Evolutionary conservation across 129 eudicot genomes (phyloP).

Genomic region (Chrysanthemum seticuspe): DNA sequence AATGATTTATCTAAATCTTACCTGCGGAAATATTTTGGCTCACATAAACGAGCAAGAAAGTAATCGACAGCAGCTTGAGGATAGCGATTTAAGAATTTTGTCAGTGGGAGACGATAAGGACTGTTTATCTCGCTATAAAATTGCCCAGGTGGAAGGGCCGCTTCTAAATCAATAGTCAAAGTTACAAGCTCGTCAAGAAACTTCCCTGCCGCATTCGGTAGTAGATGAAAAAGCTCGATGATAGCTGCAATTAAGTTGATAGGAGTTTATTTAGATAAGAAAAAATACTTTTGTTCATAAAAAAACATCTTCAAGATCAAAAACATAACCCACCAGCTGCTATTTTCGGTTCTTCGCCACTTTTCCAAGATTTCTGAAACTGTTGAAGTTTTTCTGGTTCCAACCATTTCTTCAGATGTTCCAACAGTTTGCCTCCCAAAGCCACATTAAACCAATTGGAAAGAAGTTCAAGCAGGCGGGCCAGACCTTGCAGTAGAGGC

Average conservation of each 20-base stretch:
- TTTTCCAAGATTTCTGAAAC: slow-evolving; percentile 92
- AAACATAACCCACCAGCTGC: slow-evolving; percentile 78
- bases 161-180: slow-evolving; percentile 89
- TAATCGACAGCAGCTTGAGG: slow-evolving; percentile 93
- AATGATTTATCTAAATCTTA: slow-evolving; percentile 20
- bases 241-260: slow-evolving; percentile 67
- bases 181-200: slow-evolving; percentile 97
- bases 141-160: slow-evolving; percentile 89
- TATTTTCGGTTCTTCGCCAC: slow-evolving; percentile 97
- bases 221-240: slow-evolving; percentile 94
- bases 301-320: slow-evolving; percentile 2
- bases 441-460: slow-evolving; percentile 97
- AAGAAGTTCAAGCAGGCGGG: slow-evolving; percentile 90
- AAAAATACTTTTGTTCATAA: neutral
- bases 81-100: slow-evolving; percentile 85
- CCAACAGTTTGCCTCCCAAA: slow-evolving; percentile 87
- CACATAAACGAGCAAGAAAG: slow-evolving; percentile 87
- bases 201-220: slow-evolving; percentile 96
- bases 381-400: slow-evolving; percentile 98
- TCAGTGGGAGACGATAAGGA: slow-evolving; percentile 94
- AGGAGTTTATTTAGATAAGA: neutral
- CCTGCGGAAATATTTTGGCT: slow-evolving; percentile 94
- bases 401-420: slow-evolving; percentile 93
- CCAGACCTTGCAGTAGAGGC: slow-evolving; percentile 98
- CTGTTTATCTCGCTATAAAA: slow-evolving; percentile 98